Base-by-base conservation (phyloP, 2,329 filamentous ascomycete species). In the Aureobasidium sp. region DNA sequence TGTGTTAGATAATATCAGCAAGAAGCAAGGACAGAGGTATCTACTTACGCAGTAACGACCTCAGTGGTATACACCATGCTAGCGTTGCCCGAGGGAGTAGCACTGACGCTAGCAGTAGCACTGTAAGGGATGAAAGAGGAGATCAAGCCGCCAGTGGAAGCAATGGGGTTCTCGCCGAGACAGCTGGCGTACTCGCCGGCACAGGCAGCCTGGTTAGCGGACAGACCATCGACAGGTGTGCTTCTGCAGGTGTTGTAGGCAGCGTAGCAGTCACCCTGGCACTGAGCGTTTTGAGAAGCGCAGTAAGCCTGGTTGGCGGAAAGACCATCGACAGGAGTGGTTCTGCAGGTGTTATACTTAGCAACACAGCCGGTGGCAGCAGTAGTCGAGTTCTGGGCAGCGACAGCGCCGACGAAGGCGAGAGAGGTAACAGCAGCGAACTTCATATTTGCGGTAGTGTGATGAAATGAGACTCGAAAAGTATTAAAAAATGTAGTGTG, bases 41-140 rank as follows among this genome's bases (percentile, higher is more conserved):
- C 9, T 4, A 47, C 53, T 44, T 42, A 36, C 80, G 87, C 83
- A 68, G 86, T 90, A 76, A 62, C 58, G 8, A 59, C 57, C n/a
- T 50, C 9, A 21, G 64, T 66, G 1, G 58, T 57, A 29, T 44
- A 47, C 39, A 42, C 39, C 16, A 37, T 21, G 30, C 21, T 13
- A 30, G 39, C 29, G 36, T 10, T 53, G 27, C 37, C 27, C 10
- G 63, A n/a, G 21, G 55, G n/a, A 30, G 27, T 14, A n/a, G 50
- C 51, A 27, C 37, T 48, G 53, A 41, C 36, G 21, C 44, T 2
- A 21, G 21, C 45, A 14, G 47, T 58, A n/a, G 42, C 37, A 6
- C 37, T 44, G 36, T 27, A 45, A 16, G 59, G 48, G 10, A 55
- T 41, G 37, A 55, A 55, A 8, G 37, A 21, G 9, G 25, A 30